Conservation (phyloP, 495 filamentous ascomycete genomes). For the Penicillium coffeae region DNA sequence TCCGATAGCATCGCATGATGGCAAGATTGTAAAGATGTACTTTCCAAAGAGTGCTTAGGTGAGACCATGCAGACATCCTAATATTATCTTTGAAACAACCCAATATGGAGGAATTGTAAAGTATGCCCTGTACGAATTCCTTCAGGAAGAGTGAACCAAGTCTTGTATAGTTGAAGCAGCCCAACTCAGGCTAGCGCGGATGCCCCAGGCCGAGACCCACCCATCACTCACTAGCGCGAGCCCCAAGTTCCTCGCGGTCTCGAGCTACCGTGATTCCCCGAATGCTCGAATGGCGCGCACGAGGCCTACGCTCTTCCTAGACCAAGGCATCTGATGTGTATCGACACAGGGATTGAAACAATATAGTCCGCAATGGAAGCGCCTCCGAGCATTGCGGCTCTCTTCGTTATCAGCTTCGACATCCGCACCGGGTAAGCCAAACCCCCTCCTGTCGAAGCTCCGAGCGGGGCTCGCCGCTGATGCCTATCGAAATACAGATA, state of each 20-base stretch:
- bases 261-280: constrained; percentile 23
- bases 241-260: constrained; percentile 8
- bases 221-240: not conserved
- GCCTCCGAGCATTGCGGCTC: constrained; percentile 69
- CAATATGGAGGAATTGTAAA: no score
- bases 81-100: no score
- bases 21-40: no score
- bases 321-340: constrained; percentile 31
- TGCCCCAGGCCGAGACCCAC: constrained; percentile 11
- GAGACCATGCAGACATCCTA: no score
- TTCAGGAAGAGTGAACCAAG: no score
- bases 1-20: no score
- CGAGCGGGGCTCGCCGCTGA: constrained; percentile 16
- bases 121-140: no score
- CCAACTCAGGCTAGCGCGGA: not conserved
- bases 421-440: constrained; percentile 69
- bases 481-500: constrained; percentile 44
- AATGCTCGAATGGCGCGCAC: constrained; percentile 16
- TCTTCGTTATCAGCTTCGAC: constrained; percentile 85
- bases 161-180: no score
- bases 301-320: not conserved
- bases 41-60: no score
- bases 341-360: constrained; percentile 32
- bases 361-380: constrained; percentile 37
- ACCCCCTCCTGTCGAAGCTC: constrained; percentile 2